Conservation (phyloP, 78 protist species). For the Dictyostelium purpureum region DNA sequence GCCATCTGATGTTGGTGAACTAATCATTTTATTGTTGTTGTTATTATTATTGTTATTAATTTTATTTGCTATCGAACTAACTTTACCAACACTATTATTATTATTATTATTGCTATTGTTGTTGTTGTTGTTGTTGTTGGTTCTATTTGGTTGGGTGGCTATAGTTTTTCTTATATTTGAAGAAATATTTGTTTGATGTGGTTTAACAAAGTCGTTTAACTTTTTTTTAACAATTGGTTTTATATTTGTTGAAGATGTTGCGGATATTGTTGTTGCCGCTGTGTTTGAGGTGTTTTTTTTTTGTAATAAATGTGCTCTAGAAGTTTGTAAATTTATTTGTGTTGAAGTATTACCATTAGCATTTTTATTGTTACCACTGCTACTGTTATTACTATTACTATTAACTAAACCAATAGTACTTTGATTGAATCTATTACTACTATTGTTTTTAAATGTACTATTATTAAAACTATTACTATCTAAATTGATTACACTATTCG, state of each 20-base stretch:
- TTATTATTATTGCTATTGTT: background rate
- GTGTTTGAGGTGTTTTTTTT: background rate
- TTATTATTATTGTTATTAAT: background rate
- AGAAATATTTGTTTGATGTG: background rate
- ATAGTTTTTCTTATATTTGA: background rate
- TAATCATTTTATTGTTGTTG: background rate
- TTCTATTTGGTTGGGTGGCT: background rate
- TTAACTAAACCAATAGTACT: background rate
- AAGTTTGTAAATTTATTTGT: background rate
- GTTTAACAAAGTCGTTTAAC: background rate
- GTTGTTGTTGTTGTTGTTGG: background rate
- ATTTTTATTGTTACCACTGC: background rate
- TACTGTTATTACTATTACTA: background rate
- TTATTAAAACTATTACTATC: background rate
- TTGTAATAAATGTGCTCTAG: slow-evolving; percentile 2
- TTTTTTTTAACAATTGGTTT: slow-evolving; percentile 4
- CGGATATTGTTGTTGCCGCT: background rate
- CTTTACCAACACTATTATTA: background rate
- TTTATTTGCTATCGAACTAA: background rate
- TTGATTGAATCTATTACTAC: background rate
- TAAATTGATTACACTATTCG: background rate
- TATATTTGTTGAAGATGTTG: slow-evolving; percentile 1
- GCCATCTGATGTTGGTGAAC: background rate
- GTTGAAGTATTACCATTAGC: background rate
- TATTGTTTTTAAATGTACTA: background rate